Base-by-base conservation (phyloP, 139 green algal genomes). In the Gonium pectorale region DNA sequence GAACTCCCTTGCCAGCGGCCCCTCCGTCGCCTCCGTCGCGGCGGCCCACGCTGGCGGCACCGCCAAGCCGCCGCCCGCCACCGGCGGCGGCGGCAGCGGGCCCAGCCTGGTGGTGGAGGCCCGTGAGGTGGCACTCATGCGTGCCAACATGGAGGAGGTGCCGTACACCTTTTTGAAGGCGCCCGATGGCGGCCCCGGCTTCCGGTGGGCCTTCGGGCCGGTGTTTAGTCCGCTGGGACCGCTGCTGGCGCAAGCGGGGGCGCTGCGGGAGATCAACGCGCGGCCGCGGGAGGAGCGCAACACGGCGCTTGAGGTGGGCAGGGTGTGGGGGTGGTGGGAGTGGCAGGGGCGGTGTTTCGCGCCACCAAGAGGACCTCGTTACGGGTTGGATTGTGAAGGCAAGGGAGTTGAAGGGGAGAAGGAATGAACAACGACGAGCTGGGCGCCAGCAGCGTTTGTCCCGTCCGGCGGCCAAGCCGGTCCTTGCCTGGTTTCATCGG, bases 181-280 rank as follows among this genome's bases (percentile, higher is more conserved):
- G 19, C n/a, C 31, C 41, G 27, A 21, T 11, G 51, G 33, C 52
- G 54, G 33, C 35, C 31, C 31, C 49, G 67, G 38, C 38, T 67
- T n/a, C 5, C 46, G 46, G 2, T 98, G 94, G 94, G 27, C 69
- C 8, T 97, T 98, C 66, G 84, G 44, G 0, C 89, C 97, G 40
- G 54, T 63, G 0, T 97, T 97, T 81, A 92, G 89, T 24, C 80
- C 85, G 26, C 69, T 97, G 56, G 86, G 88, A 41, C 79, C 85
- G 49, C 89, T 97, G 67, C 83, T 97, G 92, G 88, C 91, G 0
- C 60, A 92, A 78, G 90, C 89, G 22, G 90, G 93, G 77, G 89
- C 93, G 73, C 92, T 96, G 84, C 89, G 97, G 89, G 87, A 89
- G 27, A 67, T 88, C 22, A 77, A 81, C 54, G 70, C 92, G 27